Evolutionary conservation across 805 yeast genomes (phyloP).

Genomic region (Candida ortonii): DNA sequence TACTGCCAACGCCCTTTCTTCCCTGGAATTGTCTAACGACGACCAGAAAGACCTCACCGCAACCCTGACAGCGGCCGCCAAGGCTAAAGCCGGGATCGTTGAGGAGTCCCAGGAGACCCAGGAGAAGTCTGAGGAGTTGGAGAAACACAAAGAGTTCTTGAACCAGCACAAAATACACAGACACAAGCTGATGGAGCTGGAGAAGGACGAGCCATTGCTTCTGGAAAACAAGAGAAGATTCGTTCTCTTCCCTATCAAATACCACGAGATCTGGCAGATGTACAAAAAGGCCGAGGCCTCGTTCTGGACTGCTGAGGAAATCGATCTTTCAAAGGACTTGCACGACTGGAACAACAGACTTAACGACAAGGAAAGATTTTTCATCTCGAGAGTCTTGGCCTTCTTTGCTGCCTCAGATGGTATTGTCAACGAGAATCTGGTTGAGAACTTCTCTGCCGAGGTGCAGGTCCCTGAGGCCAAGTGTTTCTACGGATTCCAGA

Average conservation of each 20-base stretch:
- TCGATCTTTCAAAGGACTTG: conserved; percentile 87
- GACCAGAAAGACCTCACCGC: conserved; percentile 42
- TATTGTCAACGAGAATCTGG: conserved; percentile 95
- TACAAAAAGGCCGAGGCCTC: conserved; percentile 99
- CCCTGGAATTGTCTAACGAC: conserved; percentile 45
- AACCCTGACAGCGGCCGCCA: conserved; percentile 41
- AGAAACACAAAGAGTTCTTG: conserved; percentile 55
- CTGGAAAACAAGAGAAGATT: conserved; percentile 82
- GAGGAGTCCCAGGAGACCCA: conserved; percentile 14
- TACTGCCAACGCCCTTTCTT: conserved; percentile 55
- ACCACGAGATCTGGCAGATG: conserved; percentile 98
- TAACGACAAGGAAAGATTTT: conserved; percentile 89
- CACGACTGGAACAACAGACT: conserved; percentile 90
- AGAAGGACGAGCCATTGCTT: conserved; percentile 86
- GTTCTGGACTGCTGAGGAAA: conserved; percentile 99
- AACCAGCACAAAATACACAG: conserved; percentile 66
- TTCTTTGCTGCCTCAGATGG: conserved; percentile 99
- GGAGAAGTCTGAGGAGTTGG: conserved; percentile 23
- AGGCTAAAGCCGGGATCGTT: conserved; percentile 30
- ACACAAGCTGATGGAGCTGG: conserved; percentile 67
- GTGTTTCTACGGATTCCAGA: conserved; percentile 98
- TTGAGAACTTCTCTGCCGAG: conserved; percentile 95
- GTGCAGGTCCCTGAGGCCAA: conserved; percentile 97
- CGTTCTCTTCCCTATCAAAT: conserved; percentile 93
- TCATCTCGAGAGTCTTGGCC: conserved; percentile 89